phyloP scores from a whole-genome alignment of 345 rosid species.

The Mangifera indica region DNA sequence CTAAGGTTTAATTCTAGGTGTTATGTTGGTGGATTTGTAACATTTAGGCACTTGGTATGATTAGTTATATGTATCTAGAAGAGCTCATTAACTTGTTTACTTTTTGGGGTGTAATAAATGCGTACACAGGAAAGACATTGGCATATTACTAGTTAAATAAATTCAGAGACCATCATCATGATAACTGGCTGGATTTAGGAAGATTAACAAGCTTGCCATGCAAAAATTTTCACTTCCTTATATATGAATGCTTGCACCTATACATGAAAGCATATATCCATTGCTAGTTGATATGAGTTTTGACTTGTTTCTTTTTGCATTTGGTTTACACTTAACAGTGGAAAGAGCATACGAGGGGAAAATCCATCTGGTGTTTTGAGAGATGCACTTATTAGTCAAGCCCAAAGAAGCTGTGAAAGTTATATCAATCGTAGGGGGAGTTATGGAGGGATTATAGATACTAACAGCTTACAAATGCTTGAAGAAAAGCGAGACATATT shows the following conservation, averaged over 20 bases:
- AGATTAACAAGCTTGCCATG: not conserved
- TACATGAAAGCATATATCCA: not conserved
- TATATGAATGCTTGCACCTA: not conserved
- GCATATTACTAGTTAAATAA: not conserved
- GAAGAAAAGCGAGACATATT: conserved; percentile 86
- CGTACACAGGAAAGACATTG: not conserved
- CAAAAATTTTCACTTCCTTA: not conserved
- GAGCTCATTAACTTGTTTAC: not conserved
- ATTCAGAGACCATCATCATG: not conserved
- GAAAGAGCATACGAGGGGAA: conserved; percentile 36
- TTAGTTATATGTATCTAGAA: not conserved
- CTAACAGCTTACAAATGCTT: conserved; percentile 70
- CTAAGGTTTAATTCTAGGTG: not conserved
- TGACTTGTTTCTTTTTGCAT: conserved; percentile 30
- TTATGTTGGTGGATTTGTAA: not conserved
- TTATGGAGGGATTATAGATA: conserved; percentile 60
- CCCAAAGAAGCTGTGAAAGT: conserved; percentile 47
- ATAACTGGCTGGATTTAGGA: not conserved
- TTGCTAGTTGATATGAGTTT: conserved; percentile 6
- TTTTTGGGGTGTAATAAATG: not conserved
- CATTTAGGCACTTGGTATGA: not conserved
- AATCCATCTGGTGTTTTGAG: conserved; percentile 38
- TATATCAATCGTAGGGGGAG: conserved; percentile 49
- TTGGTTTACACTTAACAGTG: conserved; percentile 30
- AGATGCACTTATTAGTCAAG: conserved; percentile 44